Percentiles rank a stretch among this genome's conserved stretches.
Evolutionary conservation across 2,329 filamentous ascomycete genomes (phyloP).

Genomic region (Trichoderma semiorbis): DNA sequence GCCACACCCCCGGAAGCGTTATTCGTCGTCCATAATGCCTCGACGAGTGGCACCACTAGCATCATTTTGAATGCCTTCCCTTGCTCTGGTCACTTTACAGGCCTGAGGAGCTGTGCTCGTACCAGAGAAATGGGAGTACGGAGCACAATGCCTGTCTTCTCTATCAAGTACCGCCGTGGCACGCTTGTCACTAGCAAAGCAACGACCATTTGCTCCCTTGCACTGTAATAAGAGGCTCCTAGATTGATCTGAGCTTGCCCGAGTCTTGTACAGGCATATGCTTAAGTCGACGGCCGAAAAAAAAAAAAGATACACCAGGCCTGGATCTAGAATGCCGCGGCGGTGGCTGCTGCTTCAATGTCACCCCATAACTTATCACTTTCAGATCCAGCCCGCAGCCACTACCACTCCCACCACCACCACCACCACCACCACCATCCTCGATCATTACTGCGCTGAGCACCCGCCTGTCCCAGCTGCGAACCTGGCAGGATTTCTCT

Average conservation of each 20-base stretch:
- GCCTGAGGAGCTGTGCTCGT: background rate
- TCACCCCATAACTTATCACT: conserved; percentile 14
- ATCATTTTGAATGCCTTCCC: background rate
- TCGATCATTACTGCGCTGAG: conserved; percentile 10
- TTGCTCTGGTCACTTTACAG: conserved; percentile 1
- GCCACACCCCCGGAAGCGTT: conserved; percentile 7
- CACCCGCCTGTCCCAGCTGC: background rate
- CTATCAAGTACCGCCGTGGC: background rate
- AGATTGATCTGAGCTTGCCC: background rate
- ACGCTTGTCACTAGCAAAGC: background rate
- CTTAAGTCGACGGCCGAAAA: background rate
- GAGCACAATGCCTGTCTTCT: background rate
- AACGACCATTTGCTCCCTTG: background rate
- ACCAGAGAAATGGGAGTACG: background rate
- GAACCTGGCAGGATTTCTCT: background rate
- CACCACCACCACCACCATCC: background rate
- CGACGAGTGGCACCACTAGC: conserved; percentile 15
- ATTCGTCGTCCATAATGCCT: conserved; percentile 5
- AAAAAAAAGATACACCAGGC: conserved; percentile 1
- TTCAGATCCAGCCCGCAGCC: conserved; percentile 17
- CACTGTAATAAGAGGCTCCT: background rate
- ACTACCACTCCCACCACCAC: background rate
- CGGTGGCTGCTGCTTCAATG: conserved; percentile 12
- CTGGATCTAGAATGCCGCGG: conserved; percentile 6
- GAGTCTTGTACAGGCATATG: background rate